Evolutionary conservation across 139 green algal genomes (phyloP).

Genomic region (Auxenochlorella protothecoides): DNA sequence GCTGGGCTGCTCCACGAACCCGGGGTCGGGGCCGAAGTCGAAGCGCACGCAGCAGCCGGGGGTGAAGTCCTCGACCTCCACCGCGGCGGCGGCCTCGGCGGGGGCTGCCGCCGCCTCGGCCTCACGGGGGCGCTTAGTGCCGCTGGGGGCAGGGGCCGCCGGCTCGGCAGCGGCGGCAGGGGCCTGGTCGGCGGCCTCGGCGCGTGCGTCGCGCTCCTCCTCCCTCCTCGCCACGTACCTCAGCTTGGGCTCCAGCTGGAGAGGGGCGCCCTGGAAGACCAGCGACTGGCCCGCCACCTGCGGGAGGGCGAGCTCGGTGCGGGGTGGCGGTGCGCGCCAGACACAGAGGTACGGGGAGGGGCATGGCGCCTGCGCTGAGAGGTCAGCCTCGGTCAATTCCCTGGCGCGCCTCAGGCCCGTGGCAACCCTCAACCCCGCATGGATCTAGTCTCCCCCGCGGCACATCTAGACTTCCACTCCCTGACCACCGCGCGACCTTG

Average conservation of each 20-base stretch:
- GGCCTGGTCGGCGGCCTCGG: slow-evolving; percentile 1
- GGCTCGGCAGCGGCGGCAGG: not conserved
- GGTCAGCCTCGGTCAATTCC: not conserved
- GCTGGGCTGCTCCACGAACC: slow-evolving; percentile 20
- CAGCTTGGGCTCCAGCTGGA: slow-evolving; percentile 54
- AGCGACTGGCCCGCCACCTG: slow-evolving; percentile 34
- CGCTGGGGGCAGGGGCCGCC: no score
- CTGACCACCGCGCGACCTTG: not conserved
- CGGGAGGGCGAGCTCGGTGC: not conserved
- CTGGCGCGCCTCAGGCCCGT: not conserved
- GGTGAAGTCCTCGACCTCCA: not conserved
- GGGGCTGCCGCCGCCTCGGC: not conserved
- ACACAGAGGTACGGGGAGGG: no score
- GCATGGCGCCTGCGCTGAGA: not conserved
- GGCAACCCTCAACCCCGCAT: no score
- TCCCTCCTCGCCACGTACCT: slow-evolving; percentile 54
- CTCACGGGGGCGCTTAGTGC: no score
- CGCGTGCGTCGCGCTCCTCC: slow-evolving; percentile 28
- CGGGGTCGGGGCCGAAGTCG: slow-evolving; percentile 18
- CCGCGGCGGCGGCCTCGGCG: slow-evolving; percentile 3
- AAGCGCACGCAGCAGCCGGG: slow-evolving; percentile 33
- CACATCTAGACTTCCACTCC: no score
- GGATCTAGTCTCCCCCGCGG: no score
- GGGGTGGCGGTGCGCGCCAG: not conserved
- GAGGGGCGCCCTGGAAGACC: slow-evolving; percentile 49